Evolutionary conservation across 768 basidiomycete species (phyloP), one percentile per base, ranked within the genome.

Genomic region (Kwoniella shandongensis): DNA sequence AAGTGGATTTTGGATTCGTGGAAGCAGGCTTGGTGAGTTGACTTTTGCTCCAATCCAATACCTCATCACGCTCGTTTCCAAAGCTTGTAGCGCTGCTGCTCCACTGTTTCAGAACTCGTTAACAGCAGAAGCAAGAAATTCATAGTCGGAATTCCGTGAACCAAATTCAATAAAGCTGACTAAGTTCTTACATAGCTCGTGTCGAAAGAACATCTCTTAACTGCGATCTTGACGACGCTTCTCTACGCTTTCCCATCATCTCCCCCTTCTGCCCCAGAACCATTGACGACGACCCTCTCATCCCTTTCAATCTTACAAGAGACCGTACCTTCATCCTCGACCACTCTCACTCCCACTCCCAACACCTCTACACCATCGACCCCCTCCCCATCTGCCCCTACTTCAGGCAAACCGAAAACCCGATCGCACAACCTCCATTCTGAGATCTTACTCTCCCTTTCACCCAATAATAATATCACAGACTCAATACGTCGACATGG

Each of bases 1-100:
- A 83, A n/a, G 82, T 96, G 65, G 89, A 92, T 67, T 96, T 89
- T 78, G 88, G 88, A 0, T 97, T 97, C 76, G 80, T 98, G 69
- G 88, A 97, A 73, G 90, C 89, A 20, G 80, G 80, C 32, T 82
- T 91, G 69, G 91, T 94, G 61, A 59, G 88, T 76, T n/a, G n/a
- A 17, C n/a, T 36, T 13, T n/a, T 51, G 50, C 18, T 51, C 50
- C 18, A n/a, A 20, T 23, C 3, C 32, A 41, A 63, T 26, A 20
- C 17, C 5, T 51, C 2, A 17, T 39, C 17, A 36, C 8, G 4
- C n/a, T n/a, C n/a, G n/a, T n/a, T n/a, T n/a, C n/a, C n/a, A n/a
- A n/a, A n/a, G n/a, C n/a, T 46, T n/a, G 23, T 54, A 18, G 15
- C 45, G 12, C 7, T 17, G 44, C 57, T 57, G 38, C 39, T 58